These are phyloP conservation scores for Malus hybrid DNA, from an alignment of 331 rosid genomes.

Conservation along the genomic window DNA sequence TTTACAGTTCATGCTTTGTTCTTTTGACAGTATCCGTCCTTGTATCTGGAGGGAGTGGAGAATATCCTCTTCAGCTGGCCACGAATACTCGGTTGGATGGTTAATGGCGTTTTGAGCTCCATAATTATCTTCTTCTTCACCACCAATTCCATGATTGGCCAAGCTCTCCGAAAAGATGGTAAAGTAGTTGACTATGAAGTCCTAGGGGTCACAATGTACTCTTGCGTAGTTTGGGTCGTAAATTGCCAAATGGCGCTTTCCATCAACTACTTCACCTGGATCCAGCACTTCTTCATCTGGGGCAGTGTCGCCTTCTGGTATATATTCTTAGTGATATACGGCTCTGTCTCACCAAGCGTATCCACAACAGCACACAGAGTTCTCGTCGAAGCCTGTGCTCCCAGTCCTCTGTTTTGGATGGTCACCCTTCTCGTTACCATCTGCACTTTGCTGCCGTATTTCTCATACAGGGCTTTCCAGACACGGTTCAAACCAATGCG, in stretches of 20 bases:
- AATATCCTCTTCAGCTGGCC: slow-evolving; percentile 78
- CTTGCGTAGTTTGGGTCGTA: slow-evolving; percentile 75
- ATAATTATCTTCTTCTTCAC: slow-evolving; percentile 66
- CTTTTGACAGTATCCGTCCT: slow-evolving; percentile 45
- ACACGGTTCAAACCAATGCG: slow-evolving; percentile 72
- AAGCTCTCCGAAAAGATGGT: slow-evolving; percentile 68
- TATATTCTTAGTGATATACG: slow-evolving; percentile 50
- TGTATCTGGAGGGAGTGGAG: slow-evolving; percentile 69
- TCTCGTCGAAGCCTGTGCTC: slow-evolving; percentile 66
- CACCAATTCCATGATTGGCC: slow-evolving; percentile 35
- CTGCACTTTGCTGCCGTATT: slow-evolving; percentile 61
- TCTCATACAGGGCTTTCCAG: slow-evolving; percentile 62
- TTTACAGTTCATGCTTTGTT: background rate
- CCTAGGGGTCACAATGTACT: slow-evolving; percentile 68
- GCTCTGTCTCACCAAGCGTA: slow-evolving; percentile 43
- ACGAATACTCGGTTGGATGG: slow-evolving; percentile 69
- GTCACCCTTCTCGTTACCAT: slow-evolving; percentile 55
- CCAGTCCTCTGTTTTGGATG: slow-evolving; percentile 60
- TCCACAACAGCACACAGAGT: slow-evolving; percentile 69
- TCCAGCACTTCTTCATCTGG: slow-evolving; percentile 84
- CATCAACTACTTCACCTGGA: slow-evolving; percentile 88
- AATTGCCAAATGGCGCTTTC: slow-evolving; percentile 86
- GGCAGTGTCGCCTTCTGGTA: slow-evolving; percentile 76
- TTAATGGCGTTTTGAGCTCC: slow-evolving; percentile 63
- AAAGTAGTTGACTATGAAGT: slow-evolving; percentile 52